Base-by-base conservation (phyloP, 1,139 yeast species). In the Pichia sp. region DNA sequence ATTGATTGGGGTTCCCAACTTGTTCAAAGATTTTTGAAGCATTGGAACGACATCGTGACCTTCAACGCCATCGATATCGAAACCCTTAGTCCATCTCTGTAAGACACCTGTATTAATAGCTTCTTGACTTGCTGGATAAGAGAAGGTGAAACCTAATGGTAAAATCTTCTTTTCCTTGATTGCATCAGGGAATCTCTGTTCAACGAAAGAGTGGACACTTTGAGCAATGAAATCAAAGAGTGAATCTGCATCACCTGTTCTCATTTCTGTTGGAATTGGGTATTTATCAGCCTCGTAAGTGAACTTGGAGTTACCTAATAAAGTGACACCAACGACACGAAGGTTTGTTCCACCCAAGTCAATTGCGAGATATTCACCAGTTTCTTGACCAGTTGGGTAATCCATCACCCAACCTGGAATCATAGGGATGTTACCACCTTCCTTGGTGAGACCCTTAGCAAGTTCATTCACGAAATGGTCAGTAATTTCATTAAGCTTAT, bases 11-110 rank as follows among this genome's bases (percentile, higher is more conserved):
- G 86, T 76, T 18, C 71, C 60, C 46, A 68, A 62, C 52, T 71
- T 71, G 47, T 73, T 65, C 48, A 91, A 69, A 31, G 94, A 85
- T 9, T 64, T 66, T 63, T 83, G 94, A 53, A 91, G 73, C 82
- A 88, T 69, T 45, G 95, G 94, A 35, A 83, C 96, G 39, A 91
- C 96, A 56, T 91, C 95, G 39, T 83, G 72, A 44, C 96, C 96
- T 67, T 91, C 98, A 37, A 91, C 96, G 44, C 82, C 87, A 39
- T 75, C 82, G 52, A 91, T 86, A 60, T 91, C 96, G 63, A 85
- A 91, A 47, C 98, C 98, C 68, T 91, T 91, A 44, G 98, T 91
- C 98, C 98, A 91, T 62, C 93, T 75, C 69, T 86, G 95, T 58
- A 91, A 72, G 40, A 84, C 61, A 57, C 97, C 98, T 50, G 75